These are phyloP conservation scores for Ustilago bromivora DNA, from an alignment of 1,284 basidiomycete species.

Conservation along the genomic window DNA sequence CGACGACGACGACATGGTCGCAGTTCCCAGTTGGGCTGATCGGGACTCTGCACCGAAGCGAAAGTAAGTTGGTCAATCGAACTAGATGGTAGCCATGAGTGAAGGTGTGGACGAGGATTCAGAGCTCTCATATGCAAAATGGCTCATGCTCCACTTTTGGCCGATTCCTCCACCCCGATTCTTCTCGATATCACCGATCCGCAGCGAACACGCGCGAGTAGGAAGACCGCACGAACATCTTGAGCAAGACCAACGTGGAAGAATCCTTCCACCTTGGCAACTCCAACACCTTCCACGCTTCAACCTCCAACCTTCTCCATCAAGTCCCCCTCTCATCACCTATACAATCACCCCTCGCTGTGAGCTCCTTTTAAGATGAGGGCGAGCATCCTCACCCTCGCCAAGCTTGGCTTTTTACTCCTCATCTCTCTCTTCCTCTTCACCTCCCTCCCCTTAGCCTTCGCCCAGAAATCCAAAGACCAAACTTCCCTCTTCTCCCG, in stretches of 20 bases:
- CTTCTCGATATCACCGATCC: not conserved
- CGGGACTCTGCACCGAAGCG: not conserved
- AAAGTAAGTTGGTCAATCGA: not conserved
- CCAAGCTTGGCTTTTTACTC: constrained; percentile 18
- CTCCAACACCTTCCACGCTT: not conserved
- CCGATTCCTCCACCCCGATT: not conserved
- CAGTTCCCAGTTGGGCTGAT: not conserved
- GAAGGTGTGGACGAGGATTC: no score
- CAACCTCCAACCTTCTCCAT: constrained; percentile 1
- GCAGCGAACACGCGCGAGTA: constrained; percentile 24
- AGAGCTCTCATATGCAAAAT: no score
- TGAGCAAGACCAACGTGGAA: constrained; percentile 33
- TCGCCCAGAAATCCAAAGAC: constrained; percentile 22
- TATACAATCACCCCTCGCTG: not conserved
- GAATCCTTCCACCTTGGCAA: not conserved
- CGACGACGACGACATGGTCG: constrained; percentile 26
- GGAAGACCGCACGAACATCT: not conserved
- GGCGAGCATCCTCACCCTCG: constrained; percentile 4
- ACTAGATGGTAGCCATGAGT: not conserved
- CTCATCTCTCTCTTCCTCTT: constrained; percentile 27
- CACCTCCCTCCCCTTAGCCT: constrained; percentile 7
- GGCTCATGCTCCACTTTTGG: no score
- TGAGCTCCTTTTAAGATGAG: constrained; percentile 12
- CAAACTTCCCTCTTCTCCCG: constrained; percentile 30
- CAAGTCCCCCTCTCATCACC: not conserved